Evolutionary conservation across 2,329 filamentous ascomycete genomes (phyloP), one percentile per base, ranked within the genome.

Genomic region (Nothophoma quercina): DNA sequence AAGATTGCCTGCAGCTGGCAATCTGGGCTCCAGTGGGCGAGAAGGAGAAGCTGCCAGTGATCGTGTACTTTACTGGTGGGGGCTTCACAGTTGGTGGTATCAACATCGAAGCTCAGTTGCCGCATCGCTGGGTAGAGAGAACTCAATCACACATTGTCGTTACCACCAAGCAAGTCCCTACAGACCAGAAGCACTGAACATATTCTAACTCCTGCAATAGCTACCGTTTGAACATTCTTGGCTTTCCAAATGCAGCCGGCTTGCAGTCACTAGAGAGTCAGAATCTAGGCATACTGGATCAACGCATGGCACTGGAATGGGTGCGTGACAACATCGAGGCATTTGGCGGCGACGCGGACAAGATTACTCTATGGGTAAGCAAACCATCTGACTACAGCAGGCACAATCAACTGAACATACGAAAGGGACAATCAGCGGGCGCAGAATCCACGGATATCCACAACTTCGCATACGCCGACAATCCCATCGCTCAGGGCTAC

Each of bases 71-170:
- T 28, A 59, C 62, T 44, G 60, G 70, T 4, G 67, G 68, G 15
- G 72, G 73, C 0, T 77, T 75, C 64, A 77, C 63, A 3, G 72
- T 62, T 7, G 79, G 79, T 32, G 79, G 78, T 15, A 63, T 78
- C 25, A 66, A 78, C 26, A 71, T 78, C 1, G 73, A 76, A 1
- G 79, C 46, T 18, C 51, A 59, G 51, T 29, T 46, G 18, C 60
- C 38, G 7, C 50, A 46, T 21, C 35, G 26, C 6, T 62, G 56
- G 46, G 56, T 60, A 10, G 54, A 59, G 35, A 64, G 68, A 7
- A 65, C 68, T 23, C 61, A 69, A 6, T 62, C 75, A 39, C 68
- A 59, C 19, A 59, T 63, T 13, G 54, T 63, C 13, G 55, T 64
- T 3, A 59, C 55, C 1, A 48, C 63, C 48, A 65, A 63, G 35